Conservation (phyloP, 768 basidiomycete species). For the Boletus subparvulus region DNA sequence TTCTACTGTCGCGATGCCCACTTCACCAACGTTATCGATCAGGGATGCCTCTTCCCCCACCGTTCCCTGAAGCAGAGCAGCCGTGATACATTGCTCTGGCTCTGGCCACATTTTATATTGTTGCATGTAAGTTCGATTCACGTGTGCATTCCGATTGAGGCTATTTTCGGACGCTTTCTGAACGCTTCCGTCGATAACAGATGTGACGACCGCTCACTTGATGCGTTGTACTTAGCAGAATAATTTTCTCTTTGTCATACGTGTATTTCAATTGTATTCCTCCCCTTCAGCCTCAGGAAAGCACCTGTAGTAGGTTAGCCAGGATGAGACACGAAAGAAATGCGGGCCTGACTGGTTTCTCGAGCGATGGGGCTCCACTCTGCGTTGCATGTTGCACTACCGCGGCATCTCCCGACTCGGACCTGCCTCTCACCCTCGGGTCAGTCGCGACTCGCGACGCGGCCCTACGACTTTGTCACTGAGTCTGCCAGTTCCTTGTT, state of each 20-base stretch:
- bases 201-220: background rate
- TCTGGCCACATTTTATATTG: background rate
- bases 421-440: too few relatives aligned
- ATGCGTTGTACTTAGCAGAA: background rate
- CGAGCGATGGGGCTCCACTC: too few relatives aligned
- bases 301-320: background rate
- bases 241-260: background rate
- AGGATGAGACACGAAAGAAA: too few relatives aligned
- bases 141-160: background rate
- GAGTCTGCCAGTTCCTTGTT: too few relatives aligned
- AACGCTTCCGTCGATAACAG: background rate
- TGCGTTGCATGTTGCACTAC: too few relatives aligned
- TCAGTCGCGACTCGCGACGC: too few relatives aligned
- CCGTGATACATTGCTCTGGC: background rate
- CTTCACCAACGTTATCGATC: background rate
- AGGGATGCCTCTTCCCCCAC: slow-evolving; percentile 3
- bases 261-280: background rate
- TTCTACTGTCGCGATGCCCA: background rate
- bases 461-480: too few relatives aligned
- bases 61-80: background rate
- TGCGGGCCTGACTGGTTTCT: too few relatives aligned
- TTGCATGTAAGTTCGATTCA: background rate
- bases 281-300: background rate
- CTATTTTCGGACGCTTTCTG: background rate
- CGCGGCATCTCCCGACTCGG: too few relatives aligned